Base-by-base conservation (phyloP, 1,139 yeast genomes). In the Pichia inconspicua region DNA sequence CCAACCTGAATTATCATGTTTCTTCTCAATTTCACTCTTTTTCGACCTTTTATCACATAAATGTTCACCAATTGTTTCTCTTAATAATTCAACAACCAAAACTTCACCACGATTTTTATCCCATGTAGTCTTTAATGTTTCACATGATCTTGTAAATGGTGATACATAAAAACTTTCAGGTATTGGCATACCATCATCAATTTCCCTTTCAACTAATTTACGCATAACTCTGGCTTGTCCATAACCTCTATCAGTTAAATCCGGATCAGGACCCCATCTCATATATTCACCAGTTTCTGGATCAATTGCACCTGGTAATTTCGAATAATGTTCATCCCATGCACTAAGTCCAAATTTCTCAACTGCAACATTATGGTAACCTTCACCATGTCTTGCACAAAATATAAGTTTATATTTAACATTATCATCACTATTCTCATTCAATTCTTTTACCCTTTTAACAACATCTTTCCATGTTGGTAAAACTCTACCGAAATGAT, bases 331-430 rank as follows among this genome's bases (percentile, higher is more conserved):
- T 0, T 60, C 63, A 56, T 75, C 72, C 90, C 90, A 84, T 25
- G 64, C 75, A 14, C 71, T 65, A 37, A 70, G 63, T 14, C 88
- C 84, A 60, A 80, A 82, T 52, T 74, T 73, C 28, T 67, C 68
- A 43, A 77, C 75, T 2, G 82, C 86, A 25, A 74, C 67, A 56
- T 85, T 85, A 59, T 84, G 92, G 64, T 70, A 78, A 0, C 94
- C 94, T 64, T 84, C 85, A 8, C 94, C 94, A 58, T 85, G 94
- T 51, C 95, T 71, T 1, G 86, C 89, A 46, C 82, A 67, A 47
- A 80, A 73, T 6, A 84, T 54, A 40, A 84, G 60, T 60, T 82
- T 83, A 62, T 81, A 80, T 14, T 42, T 44, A 10, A 27, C 17
- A 1, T 56, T 56, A 0, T 59, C 62, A 3, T 74, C 68, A 2